Evolutionary conservation across 108 stramenopile genomes (phyloP), one percentile per base, ranked within the genome.

Genomic region (Skeletonema costatum): DNA sequence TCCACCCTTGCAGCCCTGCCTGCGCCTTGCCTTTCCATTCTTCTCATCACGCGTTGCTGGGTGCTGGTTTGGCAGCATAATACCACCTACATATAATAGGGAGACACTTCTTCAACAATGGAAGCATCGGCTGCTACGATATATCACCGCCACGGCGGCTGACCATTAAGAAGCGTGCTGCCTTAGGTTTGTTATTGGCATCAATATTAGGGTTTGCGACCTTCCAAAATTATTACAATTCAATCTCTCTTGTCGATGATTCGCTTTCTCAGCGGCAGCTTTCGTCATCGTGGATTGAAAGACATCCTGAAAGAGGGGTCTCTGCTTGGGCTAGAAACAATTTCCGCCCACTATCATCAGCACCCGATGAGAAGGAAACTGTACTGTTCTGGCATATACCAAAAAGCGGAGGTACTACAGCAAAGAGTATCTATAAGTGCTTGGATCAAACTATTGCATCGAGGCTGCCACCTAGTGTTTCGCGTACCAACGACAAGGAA

Each of bases 341-440:
- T 11, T 19, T 64, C 12, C 35, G 32, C 8, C 63, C 63, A 4
- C 33, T 64, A 9, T 64, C 63, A 16, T 0, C 33, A 19, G 5
- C 63, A 13, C 63, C 63, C 19, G 63, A 0, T 2, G 53, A 56
- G 19, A 56, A 29, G 21, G 53, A 56, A 25, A 10, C 33, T 25
- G 8, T 14, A n/a, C 42, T 60, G 25, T 71, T 70, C 13, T 32
- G 31, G 62, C 60, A 84, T 41, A 70, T 84, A 42, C 78, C 74
- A 7, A 84, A 84, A 51, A 41, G 50, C 12, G 83, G 83, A 17
- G 83, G 83, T 2, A 63, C 83, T 1, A 64, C 77, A 7, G 74
- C 78, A 36, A 84, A 84, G 39, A 58, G 69, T 41, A 77, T 82
- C 12, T 63, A 75, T 39, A 75, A 36, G 46, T 80, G 78, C 58